Evolutionary conservation across 1,139 yeast genomes (phyloP).

Genomic region (Geotrichum fermentans): DNA sequence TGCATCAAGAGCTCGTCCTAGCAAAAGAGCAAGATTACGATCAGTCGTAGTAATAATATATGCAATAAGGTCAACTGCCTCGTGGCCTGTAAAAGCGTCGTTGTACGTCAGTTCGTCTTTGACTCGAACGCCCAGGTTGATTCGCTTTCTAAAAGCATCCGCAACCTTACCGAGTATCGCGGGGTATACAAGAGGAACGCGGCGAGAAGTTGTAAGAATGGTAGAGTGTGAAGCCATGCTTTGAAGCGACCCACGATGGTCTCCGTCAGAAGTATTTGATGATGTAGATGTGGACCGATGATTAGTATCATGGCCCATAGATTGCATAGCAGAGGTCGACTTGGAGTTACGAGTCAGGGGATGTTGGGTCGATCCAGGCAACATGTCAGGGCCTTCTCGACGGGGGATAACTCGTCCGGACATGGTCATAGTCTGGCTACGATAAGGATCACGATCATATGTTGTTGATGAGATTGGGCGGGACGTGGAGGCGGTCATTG

Average conservation of each 20-base stretch:
- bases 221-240: conserved; percentile 32
- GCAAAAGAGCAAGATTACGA: conserved; percentile 76
- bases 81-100: conserved; percentile 90
- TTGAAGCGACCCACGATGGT: conserved; percentile 22
- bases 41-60: conserved; percentile 84
- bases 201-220: conserved; percentile 43
- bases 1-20: conserved; percentile 92
- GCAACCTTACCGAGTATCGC: conserved; percentile 87
- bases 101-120: conserved; percentile 94
- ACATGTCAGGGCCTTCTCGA: conserved; percentile 26
- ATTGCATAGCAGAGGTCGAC: conserved; percentile 6
- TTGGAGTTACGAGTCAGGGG: conserved; percentile 12
- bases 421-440: conserved; percentile 28
- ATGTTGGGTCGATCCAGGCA: conserved; percentile 6
- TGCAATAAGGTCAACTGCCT: conserved; percentile 86
- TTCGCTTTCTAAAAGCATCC: conserved; percentile 63
- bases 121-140: conserved; percentile 70
- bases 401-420: conserved; percentile 34
- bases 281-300: conserved; percentile 27
- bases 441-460: conserved; percentile 23
- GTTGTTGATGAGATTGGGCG: conserved; percentile 8
- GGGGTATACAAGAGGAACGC: conserved; percentile 73
- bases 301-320: neutral
- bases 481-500: conserved; percentile 24
- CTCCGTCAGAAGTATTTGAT: conserved; percentile 14